phyloP scores from a whole-genome alignment of 176 grass and related monocot species.

The Cocos nucifera region DNA sequence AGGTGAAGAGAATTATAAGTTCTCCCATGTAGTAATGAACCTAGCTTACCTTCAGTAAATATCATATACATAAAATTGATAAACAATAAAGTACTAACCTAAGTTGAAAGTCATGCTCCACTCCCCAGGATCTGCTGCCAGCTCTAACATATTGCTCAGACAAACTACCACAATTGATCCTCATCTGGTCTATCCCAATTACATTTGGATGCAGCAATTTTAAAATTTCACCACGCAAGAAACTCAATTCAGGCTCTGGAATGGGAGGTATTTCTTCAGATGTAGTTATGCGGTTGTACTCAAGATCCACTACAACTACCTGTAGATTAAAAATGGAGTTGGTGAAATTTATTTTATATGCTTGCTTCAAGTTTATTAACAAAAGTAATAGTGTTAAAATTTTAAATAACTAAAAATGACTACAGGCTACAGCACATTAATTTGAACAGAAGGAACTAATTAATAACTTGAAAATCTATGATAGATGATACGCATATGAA shows the following conservation, averaged over 20 bases:
- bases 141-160: conserved; percentile 47
- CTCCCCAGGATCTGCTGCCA: conserved; percentile 65
- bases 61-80: conserved; percentile 7
- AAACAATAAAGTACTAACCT: conserved; percentile 44
- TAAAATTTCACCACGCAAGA: conserved; percentile 90
- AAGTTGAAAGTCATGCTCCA: conserved; percentile 93
- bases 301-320: conserved; percentile 97
- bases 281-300: conserved; percentile 88
- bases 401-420: no score
- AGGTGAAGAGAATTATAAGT: no score
- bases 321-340: conserved; percentile 20
- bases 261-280: conserved; percentile 90
- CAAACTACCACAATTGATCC: conserved; percentile 85
- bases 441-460: no score
- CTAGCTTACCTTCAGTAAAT: neutral
- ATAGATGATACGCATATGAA: no score
- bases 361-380: no score
- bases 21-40: no score
- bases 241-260: conserved; percentile 71
- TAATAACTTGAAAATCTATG: no score
- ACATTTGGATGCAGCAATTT: conserved; percentile 94
- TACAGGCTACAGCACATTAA: no score
- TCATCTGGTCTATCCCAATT: conserved; percentile 88
- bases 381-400: no score
- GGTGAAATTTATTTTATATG: no score